Base-by-base conservation (phyloP, 768 basidiomycete genomes). In the Dioszegia hungarica region DNA sequence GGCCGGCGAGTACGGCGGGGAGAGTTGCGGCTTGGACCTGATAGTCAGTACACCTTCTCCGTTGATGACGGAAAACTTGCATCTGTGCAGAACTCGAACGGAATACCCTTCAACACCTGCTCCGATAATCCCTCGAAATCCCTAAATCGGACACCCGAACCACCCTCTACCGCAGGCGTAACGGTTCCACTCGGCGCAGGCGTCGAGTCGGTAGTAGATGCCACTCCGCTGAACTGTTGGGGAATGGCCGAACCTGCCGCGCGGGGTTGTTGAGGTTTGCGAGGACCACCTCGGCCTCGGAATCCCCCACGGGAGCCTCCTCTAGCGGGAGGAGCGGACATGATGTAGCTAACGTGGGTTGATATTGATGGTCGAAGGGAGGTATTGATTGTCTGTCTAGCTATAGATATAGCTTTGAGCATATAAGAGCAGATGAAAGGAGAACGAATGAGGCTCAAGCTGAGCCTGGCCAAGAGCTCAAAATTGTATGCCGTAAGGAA, bases 21-120 rank as follows among this genome's bases (percentile, higher is more conserved):
- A 75, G 54, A 19, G 73, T 75, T 27, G 60, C 57, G 4, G 66
- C 71, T 63, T 75, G 74, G n/a, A 71, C 66, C 59, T 61, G 19
- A 40, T 47, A 6, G 41, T 46, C 11, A 50, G 49, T 29, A 15
- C 36, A 20, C 29, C 10, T 5, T 11, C 24, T 29, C 4, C 28
- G 15, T 28, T 19, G 14, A 9, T 17, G 33, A 37, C 8, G 22
- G 15, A 8, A 17, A 29, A 27, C 39, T 54, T 20, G 36, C 41
- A 11, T 54, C 52, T 6, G 52, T 54, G 31, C 52, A 44, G 20
- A 43, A 51, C 25, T 51, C 49, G n/a, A 51, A 51, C 12, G 49
- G 34, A 20, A 51, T 56, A 4, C 55, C 48, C 3, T 17, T 20
- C 20, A 56, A 20, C 20, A 61, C 31, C 17, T 52, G 43, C 33